Percentiles rank a stretch among this genome's conserved stretches.
Evolutionary conservation across 2,329 filamentous ascomycete genomes (phyloP).

Genomic region (Metarhizium humberi): DNA sequence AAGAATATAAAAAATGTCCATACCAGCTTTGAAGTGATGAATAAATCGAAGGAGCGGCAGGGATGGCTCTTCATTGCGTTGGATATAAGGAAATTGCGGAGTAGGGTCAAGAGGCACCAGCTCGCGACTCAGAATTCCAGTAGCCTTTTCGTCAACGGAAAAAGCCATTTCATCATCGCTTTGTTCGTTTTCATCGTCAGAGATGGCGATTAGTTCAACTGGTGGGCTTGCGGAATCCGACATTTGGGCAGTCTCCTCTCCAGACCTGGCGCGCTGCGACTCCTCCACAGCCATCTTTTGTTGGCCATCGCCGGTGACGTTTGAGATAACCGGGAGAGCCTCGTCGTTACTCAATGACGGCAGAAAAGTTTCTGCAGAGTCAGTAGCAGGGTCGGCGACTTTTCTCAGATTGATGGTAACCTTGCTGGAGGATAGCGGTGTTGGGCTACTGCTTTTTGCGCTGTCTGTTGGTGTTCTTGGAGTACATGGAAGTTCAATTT

Average conservation of each 20-base stretch:
- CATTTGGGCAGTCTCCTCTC: conserved; percentile 5
- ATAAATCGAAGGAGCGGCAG: conserved; percentile 26
- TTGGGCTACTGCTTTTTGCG: conserved; percentile 21
- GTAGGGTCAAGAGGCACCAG: conserved; percentile 30
- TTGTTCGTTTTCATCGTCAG: conserved; percentile 17
- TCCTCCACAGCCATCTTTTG: neutral
- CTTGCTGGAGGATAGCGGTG: conserved; percentile 40
- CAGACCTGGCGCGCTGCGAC: neutral
- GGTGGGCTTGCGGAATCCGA: conserved; percentile 33
- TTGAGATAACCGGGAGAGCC: neutral
- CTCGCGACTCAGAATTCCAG: conserved; percentile 14
- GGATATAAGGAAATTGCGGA: conserved; percentile 35
- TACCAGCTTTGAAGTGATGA: conserved; percentile 26
- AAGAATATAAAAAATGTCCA: conserved; percentile 1
- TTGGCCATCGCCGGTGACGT: neutral
- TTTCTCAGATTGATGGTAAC: conserved; percentile 53
- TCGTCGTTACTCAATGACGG: neutral
- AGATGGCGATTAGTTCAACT: conserved; percentile 31
- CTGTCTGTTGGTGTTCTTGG: conserved; percentile 22
- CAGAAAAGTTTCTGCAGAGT: neutral
- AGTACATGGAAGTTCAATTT: conserved; percentile 17
- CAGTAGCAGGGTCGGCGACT: conserved; percentile 7
- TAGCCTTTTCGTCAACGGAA: conserved; percentile 22
- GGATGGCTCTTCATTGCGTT: conserved; percentile 19
- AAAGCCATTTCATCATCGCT: conserved; percentile 19